Evolutionary conservation across 768 basidiomycete species (phyloP).

Genomic region (Sistotremastrum niveocremeum): DNA sequence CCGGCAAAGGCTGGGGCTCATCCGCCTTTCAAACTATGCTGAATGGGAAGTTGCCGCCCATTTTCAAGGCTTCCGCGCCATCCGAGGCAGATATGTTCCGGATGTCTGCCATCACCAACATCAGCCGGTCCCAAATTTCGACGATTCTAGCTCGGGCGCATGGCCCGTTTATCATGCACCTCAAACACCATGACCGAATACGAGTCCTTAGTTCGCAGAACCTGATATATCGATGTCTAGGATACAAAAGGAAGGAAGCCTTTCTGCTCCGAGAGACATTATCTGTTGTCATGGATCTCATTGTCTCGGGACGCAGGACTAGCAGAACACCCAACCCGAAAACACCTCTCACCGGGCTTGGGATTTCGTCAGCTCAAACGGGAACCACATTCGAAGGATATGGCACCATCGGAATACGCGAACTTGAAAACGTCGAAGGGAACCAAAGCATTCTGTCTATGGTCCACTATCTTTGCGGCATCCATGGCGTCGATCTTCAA

Average conservation of each 20-base stretch:
- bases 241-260: slow-evolving; percentile 79
- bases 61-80: slow-evolving; percentile 4
- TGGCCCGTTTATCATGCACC: slow-evolving; percentile 76
- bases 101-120: slow-evolving; percentile 51
- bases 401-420: slow-evolving; percentile 54
- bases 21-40: slow-evolving; percentile 66
- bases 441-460: slow-evolving; percentile 71
- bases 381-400: slow-evolving; percentile 16
- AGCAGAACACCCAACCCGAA: slow-evolving; percentile 31
- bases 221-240: slow-evolving; percentile 65
- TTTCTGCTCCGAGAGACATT: slow-evolving; percentile 77
- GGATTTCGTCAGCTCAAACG: not conserved
- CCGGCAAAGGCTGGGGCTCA: slow-evolving; percentile 79
- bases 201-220: slow-evolving; percentile 56
- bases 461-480: slow-evolving; percentile 59
- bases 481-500: slow-evolving; percentile 73
- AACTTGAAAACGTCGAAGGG: slow-evolving; percentile 63
- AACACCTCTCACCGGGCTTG: slow-evolving; percentile 5
- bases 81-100: slow-evolving; percentile 46
- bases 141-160: slow-evolving; percentile 56
- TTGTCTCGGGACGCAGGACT: slow-evolving; percentile 74
- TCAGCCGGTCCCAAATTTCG: slow-evolving; percentile 58
- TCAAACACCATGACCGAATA: slow-evolving; percentile 66
- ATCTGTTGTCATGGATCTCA: slow-evolving; percentile 69
- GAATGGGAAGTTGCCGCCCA: slow-evolving; percentile 21